phyloP scores from a whole-genome alignment of 768 basidiomycete species.

The Mycena floridula region DNA sequence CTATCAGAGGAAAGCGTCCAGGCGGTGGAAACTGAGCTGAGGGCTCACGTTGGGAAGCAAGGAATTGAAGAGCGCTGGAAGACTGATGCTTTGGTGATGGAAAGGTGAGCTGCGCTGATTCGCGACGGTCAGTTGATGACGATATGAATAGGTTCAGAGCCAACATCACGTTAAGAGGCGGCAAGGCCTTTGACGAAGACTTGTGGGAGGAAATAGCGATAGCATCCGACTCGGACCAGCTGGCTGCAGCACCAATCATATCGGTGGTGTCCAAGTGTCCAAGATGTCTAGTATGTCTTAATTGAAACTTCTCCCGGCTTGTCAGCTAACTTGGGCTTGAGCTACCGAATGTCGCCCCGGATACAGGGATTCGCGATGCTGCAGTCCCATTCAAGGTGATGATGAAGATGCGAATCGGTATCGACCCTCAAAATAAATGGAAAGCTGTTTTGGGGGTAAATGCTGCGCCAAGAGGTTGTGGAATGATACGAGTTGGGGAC shows the following conservation, averaged over 20 bases:
- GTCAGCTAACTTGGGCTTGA: too few species aligned
- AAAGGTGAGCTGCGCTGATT: conserved; percentile 39
- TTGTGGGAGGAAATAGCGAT: conserved; percentile 56
- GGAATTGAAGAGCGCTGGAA: conserved; percentile 49
- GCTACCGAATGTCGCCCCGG: conserved; percentile 69
- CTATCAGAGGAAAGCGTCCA: conserved; percentile 61
- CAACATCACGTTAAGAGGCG: conserved; percentile 67
- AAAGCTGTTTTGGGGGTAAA: conserved; percentile 68
- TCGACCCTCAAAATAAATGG: conserved; percentile 41
- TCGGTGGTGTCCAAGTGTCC: conserved; percentile 62
- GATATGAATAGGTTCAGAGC: conserved; percentile 56
- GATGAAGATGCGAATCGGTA: conserved; percentile 63
- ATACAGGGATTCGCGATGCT: conserved; percentile 57
- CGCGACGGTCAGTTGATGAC: conserved; percentile 1
- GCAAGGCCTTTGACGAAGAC: conserved; percentile 68
- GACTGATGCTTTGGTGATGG: conserved; percentile 42
- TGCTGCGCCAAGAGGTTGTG: conserved; percentile 43
- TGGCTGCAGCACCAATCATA: too few species aligned
- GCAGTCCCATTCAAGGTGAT: conserved; percentile 74
- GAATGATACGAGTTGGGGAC: conserved; percentile 59
- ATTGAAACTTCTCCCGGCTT: conserved; percentile 7
- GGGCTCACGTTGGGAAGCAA: conserved; percentile 39
- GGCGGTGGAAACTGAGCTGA: conserved; percentile 42
- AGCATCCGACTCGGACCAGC: conserved; percentile 34
- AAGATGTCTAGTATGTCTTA: conserved; percentile 58